Evolutionary conservation across 1,284 basidiomycete species (phyloP), one percentile per base, ranked within the genome.

Genomic region (Somion occarium): DNA sequence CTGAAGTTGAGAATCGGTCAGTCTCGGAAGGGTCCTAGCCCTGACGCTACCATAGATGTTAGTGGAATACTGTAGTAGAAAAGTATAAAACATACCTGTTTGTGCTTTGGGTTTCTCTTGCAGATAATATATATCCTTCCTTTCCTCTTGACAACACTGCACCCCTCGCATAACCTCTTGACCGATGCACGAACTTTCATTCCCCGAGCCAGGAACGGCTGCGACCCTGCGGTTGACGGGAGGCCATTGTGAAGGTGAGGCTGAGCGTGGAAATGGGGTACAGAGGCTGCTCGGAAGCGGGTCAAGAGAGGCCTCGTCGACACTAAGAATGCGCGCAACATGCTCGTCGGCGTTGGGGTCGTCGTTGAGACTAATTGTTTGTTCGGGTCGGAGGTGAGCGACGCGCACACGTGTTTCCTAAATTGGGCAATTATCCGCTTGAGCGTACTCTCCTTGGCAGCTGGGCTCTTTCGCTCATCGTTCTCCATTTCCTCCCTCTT

Each of bases 161-260:
- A 96, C 12, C 91, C 91, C 56, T 93, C 91, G 68, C 93, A 96
- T 80, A 94, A 88, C 53, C 82, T 75, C 74, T 97, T 98, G 60
- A 98, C 91, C 5, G 92, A 93, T 26, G 90, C 89, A 54, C 95
- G 84, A 51, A 99, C 95, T 78, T 98, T 99, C 91, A 98, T 97
- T 38, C 93, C 93, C 58, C 95, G 74, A 24, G 76, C 66, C 19
- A 81, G 63, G 7, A 69, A 56, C 18, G 69, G 69, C 49, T 58
- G 61, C 26, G 64, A 56, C 27, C 59, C 49, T 20, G 59, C 44
- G 45, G 50, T 39, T 34, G 61, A 55, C 13, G 53, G 53, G 15
- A 58, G 62, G 30, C 57, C 58, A 56, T 57, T 69, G 69, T 59
- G 66, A 57, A 55, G 64, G 57, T 59, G 67, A 44, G 30, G 60